These are phyloP conservation scores for Thermomucor indicae-seudaticae DNA, from an alignment of 371 early-diverging fungal species.

Conservation along the genomic window DNA sequence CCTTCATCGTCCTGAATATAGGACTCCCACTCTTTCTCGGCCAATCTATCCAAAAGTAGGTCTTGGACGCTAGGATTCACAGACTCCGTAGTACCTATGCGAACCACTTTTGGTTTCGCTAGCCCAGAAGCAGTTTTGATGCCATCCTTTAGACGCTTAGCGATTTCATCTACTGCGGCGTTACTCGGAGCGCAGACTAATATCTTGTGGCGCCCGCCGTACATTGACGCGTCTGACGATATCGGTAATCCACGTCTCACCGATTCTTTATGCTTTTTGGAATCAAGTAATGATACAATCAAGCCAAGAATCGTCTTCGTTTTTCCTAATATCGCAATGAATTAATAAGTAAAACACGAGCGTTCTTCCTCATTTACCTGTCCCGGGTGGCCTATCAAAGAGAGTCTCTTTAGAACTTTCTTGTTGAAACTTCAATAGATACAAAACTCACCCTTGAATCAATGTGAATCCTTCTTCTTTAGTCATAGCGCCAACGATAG, in stretches of 20 bases:
- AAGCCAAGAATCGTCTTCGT: conserved; percentile 90
- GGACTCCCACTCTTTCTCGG: conserved; percentile 48
- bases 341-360: neutral
- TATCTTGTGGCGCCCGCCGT: conserved; percentile 43
- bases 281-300: conserved; percentile 67
- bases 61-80: conserved; percentile 71
- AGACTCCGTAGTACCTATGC: conserved; percentile 76
- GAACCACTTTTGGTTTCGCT: conserved; percentile 72
- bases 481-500: conserved; percentile 70
- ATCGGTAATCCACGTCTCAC: conserved; percentile 1
- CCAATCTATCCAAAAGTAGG: conserved; percentile 63
- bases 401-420: neutral
- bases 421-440: neutral
- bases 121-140: conserved; percentile 51
- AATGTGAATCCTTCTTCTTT: conserved; percentile 77
- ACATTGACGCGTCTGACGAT: neutral
- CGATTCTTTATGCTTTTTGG: conserved; percentile 8
- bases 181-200: conserved; percentile 97
- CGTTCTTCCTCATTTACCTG: conserved; percentile 47
- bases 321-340: conserved; percentile 52
- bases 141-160: conserved; percentile 74
- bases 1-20: conserved; percentile 8
- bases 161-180: conserved; percentile 97
- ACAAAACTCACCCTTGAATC: conserved; percentile 75
- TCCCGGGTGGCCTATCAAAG: conserved; percentile 74